Evolutionary conservation across 371 early-diverging fungal genomes (phyloP).

Genomic region (Lichtheimia ramosa): DNA sequence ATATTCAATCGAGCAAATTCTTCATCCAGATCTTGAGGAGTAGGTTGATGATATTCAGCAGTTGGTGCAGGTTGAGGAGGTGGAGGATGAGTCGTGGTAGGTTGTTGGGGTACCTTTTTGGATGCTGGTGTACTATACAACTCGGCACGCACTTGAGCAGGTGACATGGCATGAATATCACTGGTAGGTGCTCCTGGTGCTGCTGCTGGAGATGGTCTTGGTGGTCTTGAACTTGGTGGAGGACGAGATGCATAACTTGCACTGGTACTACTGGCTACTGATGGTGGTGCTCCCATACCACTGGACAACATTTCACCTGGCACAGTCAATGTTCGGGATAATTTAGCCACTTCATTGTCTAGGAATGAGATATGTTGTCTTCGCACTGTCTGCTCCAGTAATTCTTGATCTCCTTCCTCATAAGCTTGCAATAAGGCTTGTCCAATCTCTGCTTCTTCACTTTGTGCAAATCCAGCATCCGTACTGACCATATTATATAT

Average conservation of each 20-base stretch:
- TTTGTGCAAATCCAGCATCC: slow-evolving; percentile 64
- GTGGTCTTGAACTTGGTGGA: slow-evolving; percentile 3
- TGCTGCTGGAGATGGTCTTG: neutral
- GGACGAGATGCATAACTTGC: neutral
- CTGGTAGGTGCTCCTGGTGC: slow-evolving; percentile 13
- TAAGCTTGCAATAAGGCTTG: slow-evolving; percentile 71
- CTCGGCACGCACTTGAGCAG: slow-evolving; percentile 28
- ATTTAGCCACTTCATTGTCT: slow-evolving; percentile 72
- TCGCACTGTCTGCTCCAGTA: slow-evolving; percentile 55
- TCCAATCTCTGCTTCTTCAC: slow-evolving; percentile 74
- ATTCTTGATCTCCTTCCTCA: slow-evolving; percentile 73
- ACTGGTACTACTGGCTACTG: neutral
- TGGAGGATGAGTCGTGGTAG: slow-evolving; percentile 9
- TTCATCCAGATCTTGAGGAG: slow-evolving; percentile 13
- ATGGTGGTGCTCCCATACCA: slow-evolving; percentile 5
- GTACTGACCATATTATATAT: slow-evolving; percentile 10
- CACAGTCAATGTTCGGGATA: slow-evolving; percentile 55
- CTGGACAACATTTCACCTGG: slow-evolving; percentile 48
- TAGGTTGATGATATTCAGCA: neutral
- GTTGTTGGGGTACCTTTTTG: slow-evolving; percentile 10
- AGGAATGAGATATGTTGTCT: slow-evolving; percentile 67
- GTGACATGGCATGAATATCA: slow-evolving; percentile 31
- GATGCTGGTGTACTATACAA: slow-evolving; percentile 15
- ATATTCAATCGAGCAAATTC: slow-evolving; percentile 13
- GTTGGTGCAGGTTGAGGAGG: slow-evolving; percentile 6